Conservation (phyloP, 352 stramenopile species). For the Globisporangium polare region DNA sequence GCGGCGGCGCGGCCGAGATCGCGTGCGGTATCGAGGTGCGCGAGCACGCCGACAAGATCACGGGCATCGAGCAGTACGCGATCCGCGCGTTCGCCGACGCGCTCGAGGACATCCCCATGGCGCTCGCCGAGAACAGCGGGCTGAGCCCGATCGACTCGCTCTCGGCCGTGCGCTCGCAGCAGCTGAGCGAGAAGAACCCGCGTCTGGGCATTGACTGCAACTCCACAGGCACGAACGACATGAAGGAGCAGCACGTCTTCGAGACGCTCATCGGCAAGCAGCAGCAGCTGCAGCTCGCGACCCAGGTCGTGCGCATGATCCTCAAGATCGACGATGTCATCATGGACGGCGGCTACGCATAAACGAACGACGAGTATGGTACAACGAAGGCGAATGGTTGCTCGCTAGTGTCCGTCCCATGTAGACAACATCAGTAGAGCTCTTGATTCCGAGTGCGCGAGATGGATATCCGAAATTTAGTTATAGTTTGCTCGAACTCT, state of each 20-base stretch:
- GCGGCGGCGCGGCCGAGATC: constrained; percentile 96
- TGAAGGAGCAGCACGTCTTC: constrained; percentile 99
- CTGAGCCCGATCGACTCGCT: constrained; percentile 98
- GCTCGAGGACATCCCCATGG: constrained; percentile 99
- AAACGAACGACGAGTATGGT: constrained; percentile 19
- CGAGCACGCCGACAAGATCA: constrained; percentile 81
- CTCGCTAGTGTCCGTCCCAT: background rate
- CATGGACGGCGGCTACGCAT: constrained; percentile 90
- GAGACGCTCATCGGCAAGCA: constrained; percentile 99
- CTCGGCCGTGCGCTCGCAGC: constrained; percentile 93
- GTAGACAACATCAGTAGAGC: no score
- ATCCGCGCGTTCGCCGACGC: constrained; percentile 99
- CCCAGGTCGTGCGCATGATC: constrained; percentile 99
- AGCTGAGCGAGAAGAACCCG: constrained; percentile 94
- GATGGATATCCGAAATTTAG: constrained; percentile 13
- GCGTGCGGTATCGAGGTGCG: constrained; percentile 95
- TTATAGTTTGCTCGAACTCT: constrained; percentile 15
- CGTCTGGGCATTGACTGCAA: constrained; percentile 97
- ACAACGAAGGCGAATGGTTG: background rate
- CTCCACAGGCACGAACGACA: constrained; percentile 92
- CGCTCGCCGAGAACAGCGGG: constrained; percentile 98
- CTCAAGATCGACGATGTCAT: constrained; percentile 99
- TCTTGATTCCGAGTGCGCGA: constrained; percentile 3
- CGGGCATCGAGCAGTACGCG: constrained; percentile 94
- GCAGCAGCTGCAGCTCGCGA: constrained; percentile 98